Evolutionary conservation across 805 yeast genomes (phyloP).

Genomic region (Zygotorulaspora danielsina): DNA sequence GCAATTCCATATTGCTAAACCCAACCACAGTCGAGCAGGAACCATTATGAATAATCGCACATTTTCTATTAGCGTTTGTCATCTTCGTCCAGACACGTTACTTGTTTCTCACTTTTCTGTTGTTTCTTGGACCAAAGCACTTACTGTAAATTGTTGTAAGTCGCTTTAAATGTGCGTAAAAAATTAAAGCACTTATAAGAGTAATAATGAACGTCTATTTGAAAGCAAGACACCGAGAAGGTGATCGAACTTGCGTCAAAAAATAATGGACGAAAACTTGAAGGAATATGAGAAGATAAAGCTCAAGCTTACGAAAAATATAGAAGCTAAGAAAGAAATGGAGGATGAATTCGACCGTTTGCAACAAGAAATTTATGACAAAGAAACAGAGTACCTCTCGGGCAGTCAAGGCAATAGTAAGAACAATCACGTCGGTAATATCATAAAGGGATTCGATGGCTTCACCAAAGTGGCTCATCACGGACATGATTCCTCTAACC

Average conservation of each 20-base stretch:
- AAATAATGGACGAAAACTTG: conserved; percentile 21
- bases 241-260: too few relatives aligned
- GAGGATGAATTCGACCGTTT: conserved; percentile 57
- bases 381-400: conserved; percentile 72
- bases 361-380: conserved; percentile 75
- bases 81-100: too few relatives aligned
- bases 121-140: background rate
- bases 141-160: background rate
- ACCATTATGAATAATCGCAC: conserved; percentile 69
- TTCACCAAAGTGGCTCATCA: conserved; percentile 47
- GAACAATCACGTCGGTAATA: conserved; percentile 48
- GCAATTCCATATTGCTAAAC: conserved; percentile 59
- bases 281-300: conserved; percentile 62
- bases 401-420: conserved; percentile 49
- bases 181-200: too few relatives aligned
- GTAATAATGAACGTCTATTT: too few relatives aligned
- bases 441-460: conserved; percentile 87
- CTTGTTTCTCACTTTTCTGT: conserved; percentile 1
- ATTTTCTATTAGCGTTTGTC: conserved; percentile 35
- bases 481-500: conserved; percentile 20
- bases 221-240: too few relatives aligned
- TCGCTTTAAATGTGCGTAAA: too few relatives aligned
- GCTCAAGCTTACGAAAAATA: conserved; percentile 58
- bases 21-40: conserved; percentile 65
- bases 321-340: conserved; percentile 57